Conservation (phyloP, 2,329 filamentous ascomycete species). For the Penicillium griseofulvum region DNA sequence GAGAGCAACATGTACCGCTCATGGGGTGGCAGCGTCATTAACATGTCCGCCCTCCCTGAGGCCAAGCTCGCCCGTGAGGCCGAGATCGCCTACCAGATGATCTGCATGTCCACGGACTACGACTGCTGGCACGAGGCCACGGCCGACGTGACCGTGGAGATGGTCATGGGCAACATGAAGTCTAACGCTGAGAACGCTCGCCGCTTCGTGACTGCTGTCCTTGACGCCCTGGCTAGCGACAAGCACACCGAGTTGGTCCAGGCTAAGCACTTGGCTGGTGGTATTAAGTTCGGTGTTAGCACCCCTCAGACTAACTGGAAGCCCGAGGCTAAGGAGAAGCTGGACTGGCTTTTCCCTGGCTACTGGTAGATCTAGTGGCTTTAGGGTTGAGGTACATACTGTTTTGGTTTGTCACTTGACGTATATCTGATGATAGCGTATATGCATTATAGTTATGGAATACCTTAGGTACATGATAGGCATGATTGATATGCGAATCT, state of each 20-base stretch:
- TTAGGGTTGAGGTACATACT: background rate
- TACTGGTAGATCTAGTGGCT: slow-evolving; percentile 53
- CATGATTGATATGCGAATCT: background rate
- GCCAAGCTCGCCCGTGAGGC: slow-evolving; percentile 95
- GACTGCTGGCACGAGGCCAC: slow-evolving; percentile 90
- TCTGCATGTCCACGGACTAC: slow-evolving; percentile 99
- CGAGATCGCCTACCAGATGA: slow-evolving; percentile 95
- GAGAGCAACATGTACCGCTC: slow-evolving; percentile 93
- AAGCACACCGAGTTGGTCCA: slow-evolving; percentile 72
- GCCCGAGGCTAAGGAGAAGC: slow-evolving; percentile 71
- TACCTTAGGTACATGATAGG: background rate
- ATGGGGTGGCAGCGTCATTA: slow-evolving; percentile 94
- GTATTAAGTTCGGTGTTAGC: slow-evolving; percentile 76
- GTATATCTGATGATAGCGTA: background rate
- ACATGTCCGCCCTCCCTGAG: slow-evolving; percentile 95
- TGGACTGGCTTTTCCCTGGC: slow-evolving; percentile 84
- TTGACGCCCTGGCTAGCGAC: slow-evolving; percentile 78
- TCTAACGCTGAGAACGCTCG: slow-evolving; percentile 87
- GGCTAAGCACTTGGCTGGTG: slow-evolving; percentile 78
- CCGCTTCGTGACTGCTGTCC: slow-evolving; percentile 76
- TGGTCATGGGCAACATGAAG: slow-evolving; percentile 97
- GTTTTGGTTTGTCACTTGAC: background rate
- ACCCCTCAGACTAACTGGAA: slow-evolving; percentile 74
- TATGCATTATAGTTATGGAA: slow-evolving; percentile 6
- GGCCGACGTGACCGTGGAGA: slow-evolving; percentile 84